A percentile compares a stretch with the other conserved stretches of the same genome.
Conservation (phyloP, 2,329 filamentous ascomycete species). For the Dactylellina parvicollis region DNA sequence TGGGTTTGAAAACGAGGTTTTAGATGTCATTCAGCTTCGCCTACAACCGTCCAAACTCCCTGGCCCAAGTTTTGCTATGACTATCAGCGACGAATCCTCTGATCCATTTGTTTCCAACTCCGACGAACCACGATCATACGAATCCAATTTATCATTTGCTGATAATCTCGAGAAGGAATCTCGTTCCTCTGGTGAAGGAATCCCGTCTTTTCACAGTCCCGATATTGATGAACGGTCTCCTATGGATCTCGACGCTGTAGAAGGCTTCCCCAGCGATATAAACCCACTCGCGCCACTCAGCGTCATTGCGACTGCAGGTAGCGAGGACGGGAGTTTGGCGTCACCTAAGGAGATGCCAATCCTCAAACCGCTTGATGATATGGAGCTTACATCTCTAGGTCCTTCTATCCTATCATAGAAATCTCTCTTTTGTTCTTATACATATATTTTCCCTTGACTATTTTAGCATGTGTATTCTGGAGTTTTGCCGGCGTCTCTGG, state of each 20-base stretch:
- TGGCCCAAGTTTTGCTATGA: slow-evolving; percentile 27
- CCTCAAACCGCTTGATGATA: slow-evolving; percentile 45
- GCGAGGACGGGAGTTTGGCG: slow-evolving; percentile 20
- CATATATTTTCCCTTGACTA: neutral
- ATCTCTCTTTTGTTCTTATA: slow-evolving; percentile 8
- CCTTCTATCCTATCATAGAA: neutral
- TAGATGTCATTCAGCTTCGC: slow-evolving; percentile 5
- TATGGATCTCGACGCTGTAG: slow-evolving; percentile 43
- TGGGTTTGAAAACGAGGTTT: slow-evolving; percentile 15
- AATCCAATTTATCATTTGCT: slow-evolving; percentile 46
- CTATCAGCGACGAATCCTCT: slow-evolving; percentile 33
- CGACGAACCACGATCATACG: slow-evolving; percentile 43
- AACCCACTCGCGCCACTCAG: slow-evolving; percentile 33
- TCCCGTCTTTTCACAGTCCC: slow-evolving; percentile 44
- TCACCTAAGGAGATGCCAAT: slow-evolving; percentile 35
- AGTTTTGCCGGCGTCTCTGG: slow-evolving; percentile 3
- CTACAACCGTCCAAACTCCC: slow-evolving; percentile 43
- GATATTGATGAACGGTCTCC: slow-evolving; percentile 37
- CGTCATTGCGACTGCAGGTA: slow-evolving; percentile 36
- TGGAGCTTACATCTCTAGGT: slow-evolving; percentile 33
- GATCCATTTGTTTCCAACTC: slow-evolving; percentile 31
- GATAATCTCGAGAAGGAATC: slow-evolving; percentile 49
- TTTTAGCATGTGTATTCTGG: slow-evolving; percentile 27
- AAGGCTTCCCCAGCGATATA: slow-evolving; percentile 3
- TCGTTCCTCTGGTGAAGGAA: slow-evolving; percentile 42